Evolutionary conservation across 2,329 filamentous ascomycete species (phyloP).

Genomic region (Colletotrichum lupini): DNA sequence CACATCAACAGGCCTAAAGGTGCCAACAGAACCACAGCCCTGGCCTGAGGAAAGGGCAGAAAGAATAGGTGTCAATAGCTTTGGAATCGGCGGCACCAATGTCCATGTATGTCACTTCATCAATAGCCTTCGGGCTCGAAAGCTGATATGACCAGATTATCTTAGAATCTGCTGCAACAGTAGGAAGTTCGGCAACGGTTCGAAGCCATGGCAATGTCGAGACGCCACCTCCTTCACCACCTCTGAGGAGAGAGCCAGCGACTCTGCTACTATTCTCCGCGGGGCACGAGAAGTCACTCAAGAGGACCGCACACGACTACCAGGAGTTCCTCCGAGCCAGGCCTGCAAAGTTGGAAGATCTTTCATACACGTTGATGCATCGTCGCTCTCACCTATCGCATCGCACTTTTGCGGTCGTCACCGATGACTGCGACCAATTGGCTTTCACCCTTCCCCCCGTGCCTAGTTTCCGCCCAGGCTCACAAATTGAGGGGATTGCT

Average conservation of each 20-base stretch:
- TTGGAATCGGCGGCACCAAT: conserved; percentile 53
- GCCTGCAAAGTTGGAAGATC: conserved; percentile 30
- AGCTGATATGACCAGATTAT: conserved; percentile 6
- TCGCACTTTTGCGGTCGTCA: conserved; percentile 38
- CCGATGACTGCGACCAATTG: conserved; percentile 32
- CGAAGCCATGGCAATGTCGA: conserved; percentile 7
- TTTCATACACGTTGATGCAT: conserved; percentile 45
- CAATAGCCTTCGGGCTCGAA: too few species aligned
- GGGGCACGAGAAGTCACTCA: conserved; percentile 39
- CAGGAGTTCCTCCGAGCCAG: conserved; percentile 36
- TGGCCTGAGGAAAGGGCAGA: conserved; percentile 42
- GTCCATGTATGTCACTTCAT: conserved; percentile 44
- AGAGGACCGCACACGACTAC: conserved; percentile 38
- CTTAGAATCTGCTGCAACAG: conserved; percentile 13
- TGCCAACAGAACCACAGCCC: conserved; percentile 39
- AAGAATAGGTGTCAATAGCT: conserved; percentile 50
- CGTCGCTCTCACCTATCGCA: conserved; percentile 43
- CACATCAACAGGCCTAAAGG: conserved; percentile 36
- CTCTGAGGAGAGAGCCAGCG: conserved; percentile 6
- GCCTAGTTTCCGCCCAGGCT: conserved; percentile 17
- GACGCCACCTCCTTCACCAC: conserved; percentile 20
- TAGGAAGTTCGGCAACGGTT: neutral
- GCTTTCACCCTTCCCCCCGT: conserved; percentile 37
- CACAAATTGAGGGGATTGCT: conserved; percentile 25
- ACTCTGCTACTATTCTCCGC: conserved; percentile 35